phyloP scores from a whole-genome alignment of 208 protist genomes.

The Tetramitus jugosus region DNA sequence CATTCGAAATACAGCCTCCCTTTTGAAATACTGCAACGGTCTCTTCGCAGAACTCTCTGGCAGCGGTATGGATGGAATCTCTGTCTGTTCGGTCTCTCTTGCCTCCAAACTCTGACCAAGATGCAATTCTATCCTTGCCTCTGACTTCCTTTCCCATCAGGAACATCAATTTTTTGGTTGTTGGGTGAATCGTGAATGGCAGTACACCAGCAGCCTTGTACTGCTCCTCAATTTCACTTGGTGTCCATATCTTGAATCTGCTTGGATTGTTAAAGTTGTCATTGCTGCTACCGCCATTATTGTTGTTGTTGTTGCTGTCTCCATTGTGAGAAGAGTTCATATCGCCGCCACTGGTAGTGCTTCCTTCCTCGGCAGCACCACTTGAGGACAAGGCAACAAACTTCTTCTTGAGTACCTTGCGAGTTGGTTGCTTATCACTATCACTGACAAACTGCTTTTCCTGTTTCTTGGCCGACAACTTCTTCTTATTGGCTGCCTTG shows the following conservation, averaged over 20 bases:
- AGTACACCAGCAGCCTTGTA: conserved; percentile 5
- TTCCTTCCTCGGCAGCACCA: no score
- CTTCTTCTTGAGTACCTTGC: no score
- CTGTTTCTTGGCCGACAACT: no score
- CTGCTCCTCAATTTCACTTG: neutral
- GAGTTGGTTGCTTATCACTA: no score
- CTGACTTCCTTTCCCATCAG: conserved; percentile 12
- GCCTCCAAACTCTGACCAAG: conserved; percentile 16
- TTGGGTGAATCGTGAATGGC: neutral
- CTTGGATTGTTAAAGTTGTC: neutral
- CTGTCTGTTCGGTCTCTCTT: neutral
- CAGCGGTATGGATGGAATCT: neutral
- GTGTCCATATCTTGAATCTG: neutral
- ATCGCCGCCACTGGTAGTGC: no score
- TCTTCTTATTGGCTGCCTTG: no score
- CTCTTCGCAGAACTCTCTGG: conserved; percentile 12
- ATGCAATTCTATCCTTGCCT: neutral
- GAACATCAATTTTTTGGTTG: neutral
- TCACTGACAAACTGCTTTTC: no score
- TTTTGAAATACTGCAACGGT: no score
- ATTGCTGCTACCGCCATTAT: neutral
- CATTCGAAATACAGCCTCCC: no score
- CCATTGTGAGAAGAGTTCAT: neutral
- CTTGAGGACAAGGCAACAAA: no score
- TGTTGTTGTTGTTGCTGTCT: neutral